phyloP scores from a whole-genome alignment of 306 rosid genomes.

The Trifolium subterraneum region DNA sequence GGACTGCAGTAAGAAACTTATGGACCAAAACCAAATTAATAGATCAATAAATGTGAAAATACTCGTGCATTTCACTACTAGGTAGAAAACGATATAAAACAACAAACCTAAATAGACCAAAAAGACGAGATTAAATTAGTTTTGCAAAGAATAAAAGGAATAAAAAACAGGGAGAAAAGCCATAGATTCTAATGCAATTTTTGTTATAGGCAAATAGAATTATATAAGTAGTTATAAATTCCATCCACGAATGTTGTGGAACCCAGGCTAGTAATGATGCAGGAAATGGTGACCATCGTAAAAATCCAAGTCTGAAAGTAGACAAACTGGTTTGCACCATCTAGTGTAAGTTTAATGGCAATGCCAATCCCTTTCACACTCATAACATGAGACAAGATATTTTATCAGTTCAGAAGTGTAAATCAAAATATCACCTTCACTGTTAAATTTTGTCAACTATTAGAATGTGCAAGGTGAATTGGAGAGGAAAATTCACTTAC shows the following conservation, averaged over 20 bases:
- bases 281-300: constrained; percentile 71
- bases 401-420: constrained; percentile 36
- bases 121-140: constrained; percentile 7
- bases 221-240: constrained; percentile 1
- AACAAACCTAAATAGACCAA: constrained; percentile 1
- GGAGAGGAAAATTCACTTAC: constrained; percentile 50
- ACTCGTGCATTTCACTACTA: constrained; percentile 20
- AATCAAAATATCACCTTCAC: constrained; percentile 11
- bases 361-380: constrained; percentile 85
- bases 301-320: constrained; percentile 85
- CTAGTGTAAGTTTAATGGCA: constrained; percentile 81
- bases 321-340: constrained; percentile 68
- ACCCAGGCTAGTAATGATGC: constrained; percentile 56
- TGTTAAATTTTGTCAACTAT: neutral
- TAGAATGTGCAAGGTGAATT: neutral
- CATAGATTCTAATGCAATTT: constrained; percentile 20
- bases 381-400: constrained; percentile 68
- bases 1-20: neutral
- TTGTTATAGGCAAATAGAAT: neutral
- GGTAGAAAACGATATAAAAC: constrained; percentile 13
- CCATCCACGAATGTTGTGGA: neutral
- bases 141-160: constrained; percentile 16
- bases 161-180: constrained; percentile 19
- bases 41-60: neutral
- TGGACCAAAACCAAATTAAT: constrained; percentile 9